These are phyloP conservation scores for Paramecium biaurelia DNA, from an alignment of 73 alveolate species.

Conservation along the genomic window DNA sequence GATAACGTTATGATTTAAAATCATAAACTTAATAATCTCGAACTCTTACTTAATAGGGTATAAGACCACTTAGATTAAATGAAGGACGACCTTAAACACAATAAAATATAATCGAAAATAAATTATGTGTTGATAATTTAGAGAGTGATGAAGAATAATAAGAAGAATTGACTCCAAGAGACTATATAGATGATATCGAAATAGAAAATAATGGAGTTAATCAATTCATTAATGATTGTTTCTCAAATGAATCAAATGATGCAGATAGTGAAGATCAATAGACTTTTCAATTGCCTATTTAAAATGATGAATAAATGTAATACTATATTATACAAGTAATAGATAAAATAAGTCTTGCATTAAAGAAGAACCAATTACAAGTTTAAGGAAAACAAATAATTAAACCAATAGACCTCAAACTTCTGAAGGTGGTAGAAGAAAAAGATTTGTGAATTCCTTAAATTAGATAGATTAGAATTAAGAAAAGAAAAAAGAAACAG, in stretches of 20 bases:
- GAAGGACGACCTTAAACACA: not conserved
- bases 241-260: not conserved
- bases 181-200: not conserved
- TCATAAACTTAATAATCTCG: not conserved
- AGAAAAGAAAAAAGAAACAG: not conserved
- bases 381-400: not conserved
- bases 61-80: not conserved
- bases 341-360: not conserved
- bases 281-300: not conserved
- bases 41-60: conserved; percentile 2
- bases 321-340: not conserved
- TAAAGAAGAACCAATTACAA: not conserved
- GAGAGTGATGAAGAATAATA: not conserved
- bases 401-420: not conserved
- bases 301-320: not conserved
- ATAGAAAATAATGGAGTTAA: not conserved
- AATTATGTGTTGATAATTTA: not conserved
- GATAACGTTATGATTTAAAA: not conserved
- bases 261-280: conserved; percentile 4
- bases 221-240: not conserved
- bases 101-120: not conserved
- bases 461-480: not conserved
- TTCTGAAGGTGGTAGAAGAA: not conserved
- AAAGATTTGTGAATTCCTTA: not conserved
- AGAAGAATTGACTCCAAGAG: not conserved